phyloP scores from a whole-genome alignment of 805 yeast species.

The Nakazawaea anatomiae region DNA sequence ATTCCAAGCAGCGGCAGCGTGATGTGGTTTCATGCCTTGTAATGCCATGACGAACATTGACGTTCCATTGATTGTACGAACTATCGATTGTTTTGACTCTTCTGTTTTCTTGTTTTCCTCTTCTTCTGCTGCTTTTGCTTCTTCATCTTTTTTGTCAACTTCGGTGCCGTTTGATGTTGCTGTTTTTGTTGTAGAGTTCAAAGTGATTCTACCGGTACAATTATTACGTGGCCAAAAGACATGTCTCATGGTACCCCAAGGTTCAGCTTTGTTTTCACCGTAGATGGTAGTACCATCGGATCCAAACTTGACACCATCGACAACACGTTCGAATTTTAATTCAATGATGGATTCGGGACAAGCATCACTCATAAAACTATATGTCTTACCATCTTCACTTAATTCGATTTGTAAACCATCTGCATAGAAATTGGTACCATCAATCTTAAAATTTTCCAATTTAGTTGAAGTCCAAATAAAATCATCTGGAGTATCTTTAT shows the following conservation, averaged over 20 bases:
- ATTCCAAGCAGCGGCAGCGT: slow-evolving; percentile 97
- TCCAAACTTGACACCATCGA: slow-evolving; percentile 87
- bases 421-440: slow-evolving; percentile 78
- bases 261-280: slow-evolving; percentile 76
- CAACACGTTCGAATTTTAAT: slow-evolving; percentile 50
- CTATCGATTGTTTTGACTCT: slow-evolving; percentile 18
- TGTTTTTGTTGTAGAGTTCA: slow-evolving; percentile 17
- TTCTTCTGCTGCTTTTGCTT: background rate
- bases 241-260: slow-evolving; percentile 98
- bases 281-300: slow-evolving; percentile 78
- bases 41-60: slow-evolving; percentile 93
- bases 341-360: slow-evolving; percentile 68
- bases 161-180: too few relatives aligned
- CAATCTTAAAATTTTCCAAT: slow-evolving; percentile 67
- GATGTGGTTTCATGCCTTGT: slow-evolving; percentile 99
- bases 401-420: slow-evolving; percentile 62
- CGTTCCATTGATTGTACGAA: slow-evolving; percentile 30
- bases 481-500: slow-evolving; percentile 43
- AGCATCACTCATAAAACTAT: slow-evolving; percentile 57
- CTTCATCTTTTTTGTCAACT: slow-evolving; percentile 19
- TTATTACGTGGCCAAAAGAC: slow-evolving; percentile 91
- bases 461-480: slow-evolving; percentile 89
- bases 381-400: slow-evolving; percentile 43
- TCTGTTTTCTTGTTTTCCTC: slow-evolving; percentile 4
- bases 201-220: slow-evolving; percentile 58